Evolutionary conservation across 169 alveolate species (phyloP), one percentile per base, ranked within the genome.

Genomic region (Plasmodium vivax): DNA sequence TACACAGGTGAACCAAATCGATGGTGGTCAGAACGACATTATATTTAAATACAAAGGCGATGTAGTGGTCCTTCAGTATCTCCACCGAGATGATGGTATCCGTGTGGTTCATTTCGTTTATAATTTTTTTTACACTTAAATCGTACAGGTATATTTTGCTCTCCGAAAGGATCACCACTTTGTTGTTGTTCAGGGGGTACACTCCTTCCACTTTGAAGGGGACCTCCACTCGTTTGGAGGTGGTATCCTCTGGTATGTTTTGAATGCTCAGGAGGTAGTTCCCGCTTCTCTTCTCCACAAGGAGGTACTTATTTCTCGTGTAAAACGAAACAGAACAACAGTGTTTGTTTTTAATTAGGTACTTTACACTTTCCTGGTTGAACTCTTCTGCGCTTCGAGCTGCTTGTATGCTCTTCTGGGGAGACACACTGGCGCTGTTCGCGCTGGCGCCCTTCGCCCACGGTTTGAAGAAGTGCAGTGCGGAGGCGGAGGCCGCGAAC

Each of bases 1-100:
- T 92, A 2, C 96, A 93, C 27, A 96, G 34, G 43, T 95, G 93
- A 47, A 71, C 62, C 54, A 96, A 71, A 74, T 93, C 90, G 27
- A 96, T 93, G 43, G 96, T 96, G 10, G 94, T 95, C 16, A 96
- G 93, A 87, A 95, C 96, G 30, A 95, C 93, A 16, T 71, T 87
- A 58, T 95, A 95, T 68, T 85, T 91, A 94, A 92, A 96, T 8
- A 96, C 94, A 36, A 93, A 87, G 16, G 96, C 97, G 3, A 96
- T 92, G 27, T 95, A 2, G 38, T 68, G 74, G 12, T 95, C 95
- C 81, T 93, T 94, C 9, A 93, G 91, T 41, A 71, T 83, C 19
- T 95, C 95, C 12, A 95, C 96, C 0, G 94, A 54, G n/a, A 95
- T 95, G 19, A 91, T 87, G 12, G 51, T 45, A 45, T 95, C 96